Evolutionary conservation across 2,329 filamentous ascomycete genomes (phyloP), one percentile per base, ranked within the genome.

Genomic region (Diaporthe helianthi): DNA sequence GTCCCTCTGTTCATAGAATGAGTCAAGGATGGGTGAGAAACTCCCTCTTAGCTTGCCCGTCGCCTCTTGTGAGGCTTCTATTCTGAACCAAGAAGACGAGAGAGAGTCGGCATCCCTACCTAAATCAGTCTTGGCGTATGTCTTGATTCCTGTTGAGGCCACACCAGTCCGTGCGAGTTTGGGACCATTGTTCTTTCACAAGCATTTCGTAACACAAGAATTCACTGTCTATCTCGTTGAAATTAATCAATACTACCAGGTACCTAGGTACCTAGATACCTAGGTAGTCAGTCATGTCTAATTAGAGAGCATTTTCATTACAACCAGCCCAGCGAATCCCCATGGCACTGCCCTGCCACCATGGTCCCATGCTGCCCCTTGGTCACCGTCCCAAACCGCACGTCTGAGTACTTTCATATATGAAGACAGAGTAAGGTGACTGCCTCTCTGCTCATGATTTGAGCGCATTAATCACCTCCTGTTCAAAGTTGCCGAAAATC

Each of bases 161-260:
- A 49, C 44, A 36, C 22, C 29, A 49, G 58, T 17, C 58, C 44
- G 41, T 63, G 58, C 58, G 58, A n/a, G 29, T 19, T 2, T 2
- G 3, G 3, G 4, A n/a, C 10, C 12, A 38, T 38, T 38, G 13
- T 38, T 26, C 44, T 22, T 36, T 33, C 29, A 49, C 58, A 49
- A 22, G n/a, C 15, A n/a, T 47, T 3, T 61, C 19, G 38, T 10
- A n/a, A 12, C 26, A 5, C 31, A 7, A 29, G 15, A 61, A 33
- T 44, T 36, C 44, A 29, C 47, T 63, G 31, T 60, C 26, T 70
- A 68, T 65, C 19, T 65, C 55, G 58, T 52, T 64, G 51, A 44
- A 68, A 51, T 55, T 44, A 68, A 53, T 44, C 19, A 44, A 52
- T 67, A 70, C 69, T 31, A 53, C 38, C 36, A 24, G 26, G 31